A percentile compares a stretch with the other conserved stretches of the same genome.
Evolutionary conservation across 1,284 basidiomycete species (phyloP).

Genomic region (Cryptococcus maquisensis): DNA sequence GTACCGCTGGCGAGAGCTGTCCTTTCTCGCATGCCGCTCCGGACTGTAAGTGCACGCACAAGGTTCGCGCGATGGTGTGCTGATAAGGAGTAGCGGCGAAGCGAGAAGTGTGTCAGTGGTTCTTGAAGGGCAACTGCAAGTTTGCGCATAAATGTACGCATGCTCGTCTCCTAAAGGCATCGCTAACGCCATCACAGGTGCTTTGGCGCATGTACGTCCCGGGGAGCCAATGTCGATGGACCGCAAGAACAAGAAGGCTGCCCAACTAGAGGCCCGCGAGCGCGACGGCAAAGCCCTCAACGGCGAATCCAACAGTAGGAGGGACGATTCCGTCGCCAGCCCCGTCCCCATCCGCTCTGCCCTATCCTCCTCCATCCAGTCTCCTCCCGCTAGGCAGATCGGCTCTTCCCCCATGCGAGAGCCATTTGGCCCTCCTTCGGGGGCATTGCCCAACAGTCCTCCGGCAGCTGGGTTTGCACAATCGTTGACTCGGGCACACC

Average conservation of each 20-base stretch:
- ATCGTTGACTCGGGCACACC: constrained; percentile 19
- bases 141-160: constrained; percentile 86
- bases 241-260: constrained; percentile 95
- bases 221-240: constrained; percentile 94
- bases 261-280: constrained; percentile 61
- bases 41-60: constrained; percentile 28
- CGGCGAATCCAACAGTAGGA: background rate
- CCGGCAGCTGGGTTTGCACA: constrained; percentile 36
- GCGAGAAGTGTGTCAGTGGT: constrained; percentile 95
- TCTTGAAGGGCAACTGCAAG: constrained; percentile 78
- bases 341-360: constrained; percentile 45
- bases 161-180: background rate
- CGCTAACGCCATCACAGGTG: constrained; percentile 44
- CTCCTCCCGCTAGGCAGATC: constrained; percentile 19
- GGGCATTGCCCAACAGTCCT: constrained; percentile 32
- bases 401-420: constrained; percentile 42
- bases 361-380: constrained; percentile 36
- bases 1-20: constrained; percentile 91
- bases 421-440: constrained; percentile 42
- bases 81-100: constrained; percentile 55
- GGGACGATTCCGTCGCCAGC: constrained; percentile 20
- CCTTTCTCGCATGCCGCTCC: constrained; percentile 74
- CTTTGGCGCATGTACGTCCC: constrained; percentile 86
- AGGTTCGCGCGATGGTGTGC: constrained; percentile 3
- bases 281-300: background rate